Evolutionary conservation across 23 red algal species (phyloP).

Genomic region (Gracilaria vermiculophylla): DNA sequence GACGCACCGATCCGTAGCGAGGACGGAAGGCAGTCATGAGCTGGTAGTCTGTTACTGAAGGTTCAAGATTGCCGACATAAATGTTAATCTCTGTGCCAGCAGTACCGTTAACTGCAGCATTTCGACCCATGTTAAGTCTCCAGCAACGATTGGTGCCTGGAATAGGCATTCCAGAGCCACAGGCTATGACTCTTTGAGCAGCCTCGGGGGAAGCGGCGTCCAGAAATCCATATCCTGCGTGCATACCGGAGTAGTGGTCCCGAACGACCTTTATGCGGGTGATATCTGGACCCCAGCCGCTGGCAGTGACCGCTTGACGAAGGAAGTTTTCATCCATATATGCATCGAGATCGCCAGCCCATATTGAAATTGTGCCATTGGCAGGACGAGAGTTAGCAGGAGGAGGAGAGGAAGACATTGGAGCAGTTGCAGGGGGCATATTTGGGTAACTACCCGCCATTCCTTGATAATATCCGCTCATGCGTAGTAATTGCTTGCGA

Average conservation of each 20-base stretch:
- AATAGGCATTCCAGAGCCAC: slow-evolving; percentile 74
- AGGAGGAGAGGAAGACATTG: not conserved
- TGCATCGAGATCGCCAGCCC: slow-evolving; percentile 84
- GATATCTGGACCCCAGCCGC: slow-evolving; percentile 77
- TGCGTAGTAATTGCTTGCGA: not conserved
- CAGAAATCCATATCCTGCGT: slow-evolving; percentile 79
- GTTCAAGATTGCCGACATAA: slow-evolving; percentile 81
- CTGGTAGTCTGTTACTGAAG: slow-evolving; percentile 71
- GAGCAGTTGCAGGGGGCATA: not conserved
- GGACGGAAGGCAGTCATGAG: slow-evolving; percentile 75
- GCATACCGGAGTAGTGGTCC: slow-evolving; percentile 61
- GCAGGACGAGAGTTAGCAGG: slow-evolving; percentile 1
- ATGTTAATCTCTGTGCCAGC: slow-evolving; percentile 70
- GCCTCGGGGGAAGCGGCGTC: slow-evolving; percentile 73
- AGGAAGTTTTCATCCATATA: slow-evolving; percentile 90
- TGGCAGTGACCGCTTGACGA: slow-evolving; percentile 63
- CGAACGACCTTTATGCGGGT: slow-evolving; percentile 85
- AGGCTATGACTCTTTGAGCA: slow-evolving; percentile 54
- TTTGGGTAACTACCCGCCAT: slow-evolving; percentile 17
- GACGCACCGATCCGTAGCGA: slow-evolving; percentile 67
- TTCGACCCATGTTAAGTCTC: slow-evolving; percentile 80
- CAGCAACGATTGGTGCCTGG: slow-evolving; percentile 76
- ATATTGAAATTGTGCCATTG: slow-evolving; percentile 65
- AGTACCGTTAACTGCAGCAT: slow-evolving; percentile 32
- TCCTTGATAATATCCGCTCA: slow-evolving; percentile 40